Base-by-base conservation (phyloP, 306 rosid genomes). In the Begonia fuchsioides region DNA sequence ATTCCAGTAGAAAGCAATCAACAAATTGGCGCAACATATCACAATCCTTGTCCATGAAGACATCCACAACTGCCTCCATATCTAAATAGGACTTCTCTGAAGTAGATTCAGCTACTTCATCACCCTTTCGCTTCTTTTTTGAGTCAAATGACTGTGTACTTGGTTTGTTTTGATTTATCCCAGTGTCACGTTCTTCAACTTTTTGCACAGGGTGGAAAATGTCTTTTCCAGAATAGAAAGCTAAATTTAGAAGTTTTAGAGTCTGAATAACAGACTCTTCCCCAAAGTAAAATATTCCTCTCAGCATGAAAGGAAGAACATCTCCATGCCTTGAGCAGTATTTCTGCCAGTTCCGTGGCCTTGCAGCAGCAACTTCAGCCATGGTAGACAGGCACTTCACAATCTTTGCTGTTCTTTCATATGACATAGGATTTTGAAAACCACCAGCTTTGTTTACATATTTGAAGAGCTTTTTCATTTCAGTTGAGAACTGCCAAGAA, bases 291-390 rank as follows among this genome's bases (percentile, higher is more conserved):
- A 92, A 82, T 59, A 92, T 76, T 43, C 93, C 98, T 56, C 79
- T 82, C 70, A 85, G 68, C 76, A 92, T 75, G 76, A 85, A 82
- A 10, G 98, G 84, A 58, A 92, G 63, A 64, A 85, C 77, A 62
- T 85, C 96, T 55, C 75, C 90, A 68, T 75, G 94, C 61, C 75
- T 80, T 63, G 77, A 85, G 68, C 96, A 92, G 71, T 75, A 85
- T 60, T 82, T 92, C 75, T 92, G 98, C 98, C 98, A 92, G 66
- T 92, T 92, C 55, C 94, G 85, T 57, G 96, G 98, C 58, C 98
- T 88, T 17, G 93, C 78, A 61, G 78, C 78, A 54, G 96, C 96
- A 55, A 85, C 96, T 73, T 92, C 98, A 50, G 96, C 98, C 93
- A 79, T 73, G 41, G 96, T 82, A 58, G 81, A 72, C 60, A 92